Evolutionary conservation across 345 rosid genomes (phyloP).

Genomic region (Ailanthus altissimus): DNA sequence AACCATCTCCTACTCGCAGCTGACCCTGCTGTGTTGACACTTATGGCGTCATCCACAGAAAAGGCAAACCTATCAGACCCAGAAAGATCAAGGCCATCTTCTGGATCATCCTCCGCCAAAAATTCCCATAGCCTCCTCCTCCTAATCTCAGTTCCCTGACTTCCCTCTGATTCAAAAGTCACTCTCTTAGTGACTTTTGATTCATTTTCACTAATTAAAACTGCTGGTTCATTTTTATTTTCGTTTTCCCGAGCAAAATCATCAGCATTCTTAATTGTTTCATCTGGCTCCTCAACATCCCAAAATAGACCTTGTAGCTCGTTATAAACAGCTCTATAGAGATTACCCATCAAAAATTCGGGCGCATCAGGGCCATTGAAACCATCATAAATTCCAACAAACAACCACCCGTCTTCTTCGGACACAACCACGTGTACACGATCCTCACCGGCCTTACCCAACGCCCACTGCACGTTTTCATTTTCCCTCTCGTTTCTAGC

Average conservation of each 20-base stretch:
- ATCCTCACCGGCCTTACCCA: conserved; percentile 98
- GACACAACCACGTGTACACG: conserved; percentile 94
- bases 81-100: conserved; percentile 92
- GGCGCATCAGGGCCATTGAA: conserved; percentile 99
- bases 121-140: conserved; percentile 74
- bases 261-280: conserved; percentile 5
- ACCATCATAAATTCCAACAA: conserved; percentile 95
- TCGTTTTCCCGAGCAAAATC: conserved; percentile 18
- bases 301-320: conserved; percentile 91
- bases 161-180: conserved; percentile 59
- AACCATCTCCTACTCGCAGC: conserved; percentile 81
- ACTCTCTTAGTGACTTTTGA: conserved; percentile 40
- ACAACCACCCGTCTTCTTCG: conserved; percentile 98
- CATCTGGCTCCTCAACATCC: conserved; percentile 59
- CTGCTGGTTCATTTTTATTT: conserved; percentile 26
- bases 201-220: conserved; percentile 28
- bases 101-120: conserved; percentile 76
- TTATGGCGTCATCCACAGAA: conserved; percentile 81
- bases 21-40: conserved; percentile 61
- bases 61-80: conserved; percentile 94
- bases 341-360: conserved; percentile 96
- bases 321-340: conserved; percentile 82
- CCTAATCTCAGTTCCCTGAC: conserved; percentile 52
- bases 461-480: conserved; percentile 86
- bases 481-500: conserved; percentile 32